Conservation (phyloP, 768 basidiomycete genomes). For the Strobilomyces echinocephalus region DNA sequence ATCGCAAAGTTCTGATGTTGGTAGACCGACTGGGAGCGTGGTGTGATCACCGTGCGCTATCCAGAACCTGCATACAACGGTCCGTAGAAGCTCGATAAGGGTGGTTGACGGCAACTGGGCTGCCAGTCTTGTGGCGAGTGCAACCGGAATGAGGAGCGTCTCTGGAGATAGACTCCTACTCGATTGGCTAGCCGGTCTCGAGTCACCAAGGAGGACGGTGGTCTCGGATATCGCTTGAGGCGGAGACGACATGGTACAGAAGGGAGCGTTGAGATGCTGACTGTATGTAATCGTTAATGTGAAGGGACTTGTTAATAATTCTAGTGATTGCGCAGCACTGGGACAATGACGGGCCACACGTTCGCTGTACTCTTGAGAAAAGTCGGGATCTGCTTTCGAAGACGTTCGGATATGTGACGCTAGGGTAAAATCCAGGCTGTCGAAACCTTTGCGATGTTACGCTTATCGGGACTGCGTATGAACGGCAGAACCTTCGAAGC, state of each 20-base stretch:
- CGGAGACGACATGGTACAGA: conserved; percentile 8
- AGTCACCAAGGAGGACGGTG: conserved; percentile 4
- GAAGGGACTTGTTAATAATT: background rate
- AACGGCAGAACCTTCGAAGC: no score
- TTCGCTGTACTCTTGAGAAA: no score
- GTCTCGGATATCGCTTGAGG: conserved; percentile 3
- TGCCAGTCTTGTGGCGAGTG: conserved; percentile 21
- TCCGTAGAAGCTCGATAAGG: conserved; percentile 22
- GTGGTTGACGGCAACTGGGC: conserved; percentile 24
- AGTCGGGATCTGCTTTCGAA: no score
- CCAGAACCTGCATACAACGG: conserved; percentile 24
- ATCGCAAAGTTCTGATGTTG: conserved; percentile 14
- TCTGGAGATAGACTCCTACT: conserved; percentile 5
- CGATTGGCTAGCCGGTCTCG: background rate
- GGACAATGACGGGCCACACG: no score
- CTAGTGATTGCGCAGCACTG: no score
- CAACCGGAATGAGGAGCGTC: conserved; percentile 24
- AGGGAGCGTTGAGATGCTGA: background rate
- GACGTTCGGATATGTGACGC: no score
- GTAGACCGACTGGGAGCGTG: conserved; percentile 6
- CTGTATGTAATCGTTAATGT: no score
- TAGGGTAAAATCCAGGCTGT: no score
- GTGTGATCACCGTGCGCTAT: conserved; percentile 6
- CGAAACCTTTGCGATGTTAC: no score
- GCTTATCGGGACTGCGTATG: no score